Conservation (phyloP, 2,329 filamentous ascomycete species). For the Ophiocordyceps camponoti-rufipedis region DNA sequence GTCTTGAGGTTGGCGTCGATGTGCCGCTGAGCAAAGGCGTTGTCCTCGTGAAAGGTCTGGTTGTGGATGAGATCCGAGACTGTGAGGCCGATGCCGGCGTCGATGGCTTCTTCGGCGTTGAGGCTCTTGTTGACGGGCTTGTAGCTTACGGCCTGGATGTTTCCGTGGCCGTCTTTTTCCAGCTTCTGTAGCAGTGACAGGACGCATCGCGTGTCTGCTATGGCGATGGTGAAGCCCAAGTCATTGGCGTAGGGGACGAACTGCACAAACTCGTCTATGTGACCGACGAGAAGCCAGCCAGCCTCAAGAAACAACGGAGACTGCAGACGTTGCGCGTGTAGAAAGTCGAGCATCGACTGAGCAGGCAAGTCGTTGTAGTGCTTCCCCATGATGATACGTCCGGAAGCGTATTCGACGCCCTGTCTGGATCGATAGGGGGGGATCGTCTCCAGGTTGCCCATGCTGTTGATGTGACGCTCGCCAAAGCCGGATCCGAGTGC, state of each 20-base stretch:
- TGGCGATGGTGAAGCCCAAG: neutral
- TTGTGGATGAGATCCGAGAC: neutral
- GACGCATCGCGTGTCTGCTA: neutral
- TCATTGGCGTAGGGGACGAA: slow-evolving; percentile 7
- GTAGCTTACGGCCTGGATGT: neutral
- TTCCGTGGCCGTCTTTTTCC: neutral
- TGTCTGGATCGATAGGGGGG: slow-evolving; percentile 4
- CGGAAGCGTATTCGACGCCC: neutral
- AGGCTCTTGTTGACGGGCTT: neutral
- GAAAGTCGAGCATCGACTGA: slow-evolving; percentile 7
- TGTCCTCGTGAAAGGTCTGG: slow-evolving; percentile 1
- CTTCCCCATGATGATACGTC: slow-evolving; percentile 3
- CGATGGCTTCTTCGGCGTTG: neutral
- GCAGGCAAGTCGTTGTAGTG: slow-evolving; percentile 1
- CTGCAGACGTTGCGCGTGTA: slow-evolving; percentile 12
- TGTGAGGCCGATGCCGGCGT: neutral
- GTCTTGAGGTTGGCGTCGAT: slow-evolving; percentile 1
- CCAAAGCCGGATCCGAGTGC: slow-evolving; percentile 3
- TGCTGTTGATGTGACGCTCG: slow-evolving; percentile 4
- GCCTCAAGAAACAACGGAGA: slow-evolving; percentile 13
- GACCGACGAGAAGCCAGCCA: slow-evolving; percentile 12
- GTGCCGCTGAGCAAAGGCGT: slow-evolving; percentile 1
- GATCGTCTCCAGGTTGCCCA: slow-evolving; percentile 11
- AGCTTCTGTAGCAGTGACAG: neutral
- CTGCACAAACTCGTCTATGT: slow-evolving; percentile 17